phyloP scores from a whole-genome alignment of 2,329 filamentous ascomycete genomes.

The Microdochium nivale region DNA sequence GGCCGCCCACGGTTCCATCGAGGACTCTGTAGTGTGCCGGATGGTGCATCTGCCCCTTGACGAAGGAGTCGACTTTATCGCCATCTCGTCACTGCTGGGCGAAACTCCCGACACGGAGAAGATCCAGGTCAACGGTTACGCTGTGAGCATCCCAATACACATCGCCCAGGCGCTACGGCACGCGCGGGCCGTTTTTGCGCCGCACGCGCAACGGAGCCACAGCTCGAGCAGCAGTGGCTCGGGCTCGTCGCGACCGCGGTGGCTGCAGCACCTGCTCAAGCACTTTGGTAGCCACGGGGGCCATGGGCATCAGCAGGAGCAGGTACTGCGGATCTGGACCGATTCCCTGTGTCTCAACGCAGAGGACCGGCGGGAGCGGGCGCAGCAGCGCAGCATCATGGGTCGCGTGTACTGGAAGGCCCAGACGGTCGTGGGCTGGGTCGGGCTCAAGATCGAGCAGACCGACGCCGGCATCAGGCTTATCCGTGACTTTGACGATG shows the following conservation, averaged over 20 bases:
- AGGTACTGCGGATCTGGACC: conserved; percentile 5
- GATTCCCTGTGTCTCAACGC: conserved; percentile 6
- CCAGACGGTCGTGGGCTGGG: conserved; percentile 22
- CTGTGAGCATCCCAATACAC: conserved; percentile 17
- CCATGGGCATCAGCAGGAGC: background rate
- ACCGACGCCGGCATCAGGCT: conserved; percentile 16
- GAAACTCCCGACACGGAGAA: conserved; percentile 14
- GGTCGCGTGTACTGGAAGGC: conserved; percentile 3
- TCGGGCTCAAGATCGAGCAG: conserved; percentile 18
- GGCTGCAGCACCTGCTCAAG: conserved; percentile 4
- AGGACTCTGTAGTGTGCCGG: conserved; percentile 22
- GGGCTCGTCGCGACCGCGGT: background rate
- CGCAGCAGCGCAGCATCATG: conserved; percentile 1
- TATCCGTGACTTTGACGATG: conserved; percentile 18
- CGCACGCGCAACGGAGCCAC: background rate
- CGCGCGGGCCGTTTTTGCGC: conserved; percentile 20
- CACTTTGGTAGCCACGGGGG: conserved; percentile 2
- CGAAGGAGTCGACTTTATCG: conserved; percentile 6
- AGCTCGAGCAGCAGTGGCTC: background rate
- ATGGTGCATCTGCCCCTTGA: conserved; percentile 19
- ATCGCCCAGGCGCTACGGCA: conserved; percentile 20
- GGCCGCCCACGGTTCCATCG: conserved; percentile 9
- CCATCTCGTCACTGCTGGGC: conserved; percentile 6
- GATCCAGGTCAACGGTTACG: conserved; percentile 17
- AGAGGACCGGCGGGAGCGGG: conserved; percentile 3